Evolutionary conservation across 345 rosid species (phyloP).

Genomic region (Corymbia maculata): DNA sequence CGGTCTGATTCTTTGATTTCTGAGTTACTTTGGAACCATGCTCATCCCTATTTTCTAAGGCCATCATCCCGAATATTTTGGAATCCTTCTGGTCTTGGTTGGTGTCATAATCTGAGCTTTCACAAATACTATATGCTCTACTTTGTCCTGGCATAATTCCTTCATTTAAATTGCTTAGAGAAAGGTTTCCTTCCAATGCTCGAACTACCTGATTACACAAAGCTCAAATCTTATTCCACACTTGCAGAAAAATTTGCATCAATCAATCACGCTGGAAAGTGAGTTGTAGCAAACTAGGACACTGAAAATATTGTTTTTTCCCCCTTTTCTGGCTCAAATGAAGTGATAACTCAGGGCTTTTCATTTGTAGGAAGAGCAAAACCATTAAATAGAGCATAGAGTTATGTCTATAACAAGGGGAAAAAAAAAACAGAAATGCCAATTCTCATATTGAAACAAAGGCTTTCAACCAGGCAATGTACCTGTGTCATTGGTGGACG

Average conservation of each 20-base stretch:
- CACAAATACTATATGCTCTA: slow-evolving; percentile 18
- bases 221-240: not conserved
- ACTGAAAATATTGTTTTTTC: too few relatives aligned
- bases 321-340: not conserved
- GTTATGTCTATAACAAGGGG: not conserved
- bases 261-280: not conserved
- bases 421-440: not conserved
- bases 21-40: too few relatives aligned
- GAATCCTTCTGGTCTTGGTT: slow-evolving; percentile 60
- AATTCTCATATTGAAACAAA: too few relatives aligned
- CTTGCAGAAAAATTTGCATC: not conserved
- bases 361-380: not conserved
- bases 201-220: slow-evolving; percentile 50
- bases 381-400: not conserved
- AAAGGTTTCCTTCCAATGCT: slow-evolving; percentile 68
- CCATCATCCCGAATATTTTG: slow-evolving; percentile 56
- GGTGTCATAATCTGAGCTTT: slow-evolving; percentile 49
- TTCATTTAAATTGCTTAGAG: slow-evolving; percentile 50
- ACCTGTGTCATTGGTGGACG: slow-evolving; percentile 92
- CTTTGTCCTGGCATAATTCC: slow-evolving; percentile 48
- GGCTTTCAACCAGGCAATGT: not conserved
- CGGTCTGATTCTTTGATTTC: too few relatives aligned
- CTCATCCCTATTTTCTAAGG: slow-evolving; percentile 24
- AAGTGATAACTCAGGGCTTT: not conserved
- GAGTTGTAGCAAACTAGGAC: not conserved